Evolutionary conservation across 805 yeast species (phyloP), one percentile per base, ranked within the genome.

Genomic region (Limtongia smithiae): DNA sequence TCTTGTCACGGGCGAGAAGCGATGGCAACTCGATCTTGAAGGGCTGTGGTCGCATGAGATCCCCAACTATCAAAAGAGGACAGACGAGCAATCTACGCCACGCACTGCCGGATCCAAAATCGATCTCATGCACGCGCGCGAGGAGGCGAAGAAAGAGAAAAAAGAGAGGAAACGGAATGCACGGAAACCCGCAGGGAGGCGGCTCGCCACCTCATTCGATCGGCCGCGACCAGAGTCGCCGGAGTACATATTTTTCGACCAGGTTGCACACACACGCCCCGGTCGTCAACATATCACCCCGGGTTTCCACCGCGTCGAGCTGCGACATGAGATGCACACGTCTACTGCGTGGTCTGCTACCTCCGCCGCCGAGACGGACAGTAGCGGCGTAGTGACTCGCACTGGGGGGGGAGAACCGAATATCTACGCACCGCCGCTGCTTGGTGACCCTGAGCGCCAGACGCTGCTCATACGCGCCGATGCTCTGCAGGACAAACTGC

Each of bases 11-110:
- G 72, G 74, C 3, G 81, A 80, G 35, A 78, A 91, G 65, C 73
- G 97, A 50, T 63, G 66, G 15, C 81, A 78, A 50, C 68, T 91
- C 56, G 80, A 85, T 60, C 72, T 90, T 62, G 96, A 88, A 64
- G 71, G 75, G 21, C 62, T 88, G 37, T 88, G 87, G 82, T 20
- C 11, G 11, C 55, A 60, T 21, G 57, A 58, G 34, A 32, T 58
- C 4, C 57, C 57, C 6, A 11, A 14, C n/a, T 25, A 40, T 21
- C 33, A 47, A 17, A 25, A 37, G 12, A 27, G 41, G 24, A 7
- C 50, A n/a, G 28, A 31, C n/a, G 14, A 20, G 21, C n/a, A n/a
- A n/a, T n/a, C n/a, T n/a, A n/a, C n/a, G n/a, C n/a, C n/a, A n/a
- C n/a, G n/a, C n/a, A n/a, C n/a, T n/a, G n/a, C n/a, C n/a, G n/a